Conservation (phyloP, 306 rosid species). For the Begonia peltatifolia region DNA sequence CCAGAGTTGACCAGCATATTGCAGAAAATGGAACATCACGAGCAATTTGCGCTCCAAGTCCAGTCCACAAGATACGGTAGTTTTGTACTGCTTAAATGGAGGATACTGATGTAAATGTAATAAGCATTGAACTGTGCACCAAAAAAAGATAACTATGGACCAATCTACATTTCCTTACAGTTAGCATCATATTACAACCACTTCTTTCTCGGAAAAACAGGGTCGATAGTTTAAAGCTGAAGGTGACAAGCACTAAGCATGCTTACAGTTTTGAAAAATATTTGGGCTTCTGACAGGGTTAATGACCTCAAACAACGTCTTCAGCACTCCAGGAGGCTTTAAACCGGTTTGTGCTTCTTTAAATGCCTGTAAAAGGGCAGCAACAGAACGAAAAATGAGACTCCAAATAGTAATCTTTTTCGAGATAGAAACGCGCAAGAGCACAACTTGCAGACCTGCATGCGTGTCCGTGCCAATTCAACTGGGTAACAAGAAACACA, state of each 20-base stretch:
- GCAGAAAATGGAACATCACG: slow-evolving; percentile 97
- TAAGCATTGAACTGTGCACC: slow-evolving; percentile 1
- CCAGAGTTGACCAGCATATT: slow-evolving; percentile 93
- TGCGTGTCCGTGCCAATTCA: slow-evolving; percentile 92
- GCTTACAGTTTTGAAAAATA: slow-evolving; percentile 41
- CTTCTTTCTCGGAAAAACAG: too few species aligned
- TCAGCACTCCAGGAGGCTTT: slow-evolving; percentile 71
- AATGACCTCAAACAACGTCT: slow-evolving; percentile 58
- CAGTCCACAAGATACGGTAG: slow-evolving; percentile 81
- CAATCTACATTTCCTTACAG: not conserved
- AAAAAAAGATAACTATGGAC: not conserved
- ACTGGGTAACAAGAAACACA: slow-evolving; percentile 80
- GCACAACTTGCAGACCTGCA: slow-evolving; percentile 48
- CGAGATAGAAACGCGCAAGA: too few species aligned
- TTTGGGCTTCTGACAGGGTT: slow-evolving; percentile 32
- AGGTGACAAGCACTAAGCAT: not conserved
- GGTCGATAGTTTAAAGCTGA: too few species aligned
- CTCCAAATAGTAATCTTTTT: not conserved
- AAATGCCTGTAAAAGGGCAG: slow-evolving; percentile 43
- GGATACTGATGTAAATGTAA: slow-evolving; percentile 1
- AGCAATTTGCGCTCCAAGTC: slow-evolving; percentile 92
- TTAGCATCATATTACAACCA: not conserved
- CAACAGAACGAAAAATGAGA: slow-evolving; percentile 1
- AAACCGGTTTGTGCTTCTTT: slow-evolving; percentile 29
- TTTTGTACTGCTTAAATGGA: slow-evolving; percentile 33